Evolutionary conservation across 2,329 filamentous ascomycete genomes (phyloP), one percentile per base, ranked within the genome.

Genomic region (Fusarium circinatum): DNA sequence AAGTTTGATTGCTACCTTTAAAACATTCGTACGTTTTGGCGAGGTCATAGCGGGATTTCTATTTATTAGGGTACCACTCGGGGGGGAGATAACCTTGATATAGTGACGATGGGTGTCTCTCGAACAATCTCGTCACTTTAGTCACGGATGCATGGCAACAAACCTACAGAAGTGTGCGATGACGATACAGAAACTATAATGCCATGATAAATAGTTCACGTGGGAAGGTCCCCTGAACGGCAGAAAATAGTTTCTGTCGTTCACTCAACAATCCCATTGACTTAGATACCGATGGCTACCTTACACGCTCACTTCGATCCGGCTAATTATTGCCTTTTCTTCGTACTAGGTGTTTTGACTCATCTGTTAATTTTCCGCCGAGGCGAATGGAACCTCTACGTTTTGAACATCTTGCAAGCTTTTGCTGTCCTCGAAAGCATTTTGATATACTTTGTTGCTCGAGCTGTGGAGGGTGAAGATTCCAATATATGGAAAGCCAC

Each of bases 261-360:
- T 26, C 1, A 18, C 7, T 6, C 17, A 45, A 45, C n/a, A 18
- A 26, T 3, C 3, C 1, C n/a, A 24, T 45, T 4, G 0, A 13
- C 42, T 45, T 26, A 18, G 11, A 13, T 20, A 1, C 5, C 17
- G 11, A 45, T 45, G 42, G 42, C 17, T 45, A 8, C 12, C 17
- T 13, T 45, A 13, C 11, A 45, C 5, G 6, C 17, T 45, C 5
- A 20, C 42, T 4, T 12, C 5, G 11, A 20, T 26, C n/a, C 17
- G 17, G 24, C n/a, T 13, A 13, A 18, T 18, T 45, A 45, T 45
- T 18, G n/a, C 24, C 42, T 26, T 0, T 26, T 18, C 9, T 45
- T 45, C 42, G 24, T 26, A 4, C 17, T 45, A 4, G 42, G 42
- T 0, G 3, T 45, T 26, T 13, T 45, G n/a, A 26, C n/a, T 26